Conservation (phyloP, 495 filamentous ascomycete species). For the Neurospora africana region DNA sequence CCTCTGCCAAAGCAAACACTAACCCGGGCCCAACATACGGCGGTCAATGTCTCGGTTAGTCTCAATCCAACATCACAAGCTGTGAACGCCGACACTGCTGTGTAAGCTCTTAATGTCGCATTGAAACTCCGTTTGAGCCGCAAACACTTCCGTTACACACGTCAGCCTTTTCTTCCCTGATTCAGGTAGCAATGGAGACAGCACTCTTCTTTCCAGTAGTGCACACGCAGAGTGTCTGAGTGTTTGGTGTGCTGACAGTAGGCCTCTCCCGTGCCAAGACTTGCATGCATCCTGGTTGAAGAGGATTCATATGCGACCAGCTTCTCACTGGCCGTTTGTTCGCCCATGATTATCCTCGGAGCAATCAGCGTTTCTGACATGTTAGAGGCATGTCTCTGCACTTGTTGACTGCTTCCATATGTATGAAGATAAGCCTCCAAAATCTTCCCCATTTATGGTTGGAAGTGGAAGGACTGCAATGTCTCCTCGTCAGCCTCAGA, state of each 20-base stretch:
- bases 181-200: not conserved
- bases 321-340: not conserved
- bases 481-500: not conserved
- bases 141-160: not conserved
- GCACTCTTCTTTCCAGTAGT: not conserved
- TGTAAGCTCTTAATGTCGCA: not conserved
- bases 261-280: not conserved
- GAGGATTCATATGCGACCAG: not conserved
- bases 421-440: not conserved
- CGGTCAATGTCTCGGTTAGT: too few species aligned
- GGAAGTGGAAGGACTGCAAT: not conserved
- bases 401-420: not conserved
- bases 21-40: too few species aligned
- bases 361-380: not conserved
- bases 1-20: not conserved
- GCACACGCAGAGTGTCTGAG: not conserved
- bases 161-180: not conserved
- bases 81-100: not conserved
- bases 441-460: not conserved
- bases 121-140: not conserved
- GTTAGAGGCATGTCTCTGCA: not conserved
- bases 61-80: not conserved
- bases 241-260: not conserved
- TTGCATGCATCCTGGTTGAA: not conserved
- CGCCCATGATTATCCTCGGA: not conserved